Percentiles rank a stretch among this genome's conserved stretches.
phyloP scores from a whole-genome alignment of 2,329 filamentous ascomycete species.

The Raffaelea deltoideospora region DNA sequence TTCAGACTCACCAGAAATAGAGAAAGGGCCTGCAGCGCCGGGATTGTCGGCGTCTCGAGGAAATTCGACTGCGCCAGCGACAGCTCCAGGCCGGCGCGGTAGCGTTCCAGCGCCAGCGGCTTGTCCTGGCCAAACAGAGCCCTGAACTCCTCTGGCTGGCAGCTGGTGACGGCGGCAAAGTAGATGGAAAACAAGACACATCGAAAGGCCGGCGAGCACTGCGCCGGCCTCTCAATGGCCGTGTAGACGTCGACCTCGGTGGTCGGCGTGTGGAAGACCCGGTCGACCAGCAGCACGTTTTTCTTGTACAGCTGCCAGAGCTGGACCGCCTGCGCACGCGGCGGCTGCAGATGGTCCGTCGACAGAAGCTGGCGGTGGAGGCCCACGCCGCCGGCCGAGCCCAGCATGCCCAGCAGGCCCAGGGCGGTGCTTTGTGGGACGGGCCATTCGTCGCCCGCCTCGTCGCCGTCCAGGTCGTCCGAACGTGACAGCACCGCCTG shows the following conservation, averaged over 20 bases:
- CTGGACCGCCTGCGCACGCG: constrained; percentile 5
- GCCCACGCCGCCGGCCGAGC: not conserved
- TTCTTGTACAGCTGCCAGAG: constrained; percentile 10
- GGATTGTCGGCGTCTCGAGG: constrained; percentile 9
- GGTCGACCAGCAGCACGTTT: constrained; percentile 10
- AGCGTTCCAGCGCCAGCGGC: constrained; percentile 4
- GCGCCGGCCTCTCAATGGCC: constrained; percentile 7
- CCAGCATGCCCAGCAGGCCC: constrained; percentile 5
- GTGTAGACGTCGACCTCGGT: constrained; percentile 9
- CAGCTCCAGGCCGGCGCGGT: constrained; percentile 8
- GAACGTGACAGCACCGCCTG: constrained; percentile 6
- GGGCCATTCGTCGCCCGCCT: not conserved
- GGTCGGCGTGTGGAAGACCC: constrained; percentile 11
- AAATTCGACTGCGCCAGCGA: constrained; percentile 10
- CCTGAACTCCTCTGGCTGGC: constrained; percentile 7
- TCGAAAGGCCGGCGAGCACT: constrained; percentile 1
- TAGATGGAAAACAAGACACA: constrained; percentile 11
- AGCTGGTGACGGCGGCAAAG: constrained; percentile 7
- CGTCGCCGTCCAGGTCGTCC: constrained; percentile 1
- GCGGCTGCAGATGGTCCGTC: constrained; percentile 7
- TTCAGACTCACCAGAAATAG: constrained; percentile 7
- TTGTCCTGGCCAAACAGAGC: constrained; percentile 9
- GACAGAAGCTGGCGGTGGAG: not conserved
- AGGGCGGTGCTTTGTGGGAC: too few species aligned
- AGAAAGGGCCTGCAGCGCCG: constrained; percentile 7